These are phyloP conservation scores for Chlorella sp. DNA, from an alignment of 139 green algal species.

Conservation along the genomic window DNA sequence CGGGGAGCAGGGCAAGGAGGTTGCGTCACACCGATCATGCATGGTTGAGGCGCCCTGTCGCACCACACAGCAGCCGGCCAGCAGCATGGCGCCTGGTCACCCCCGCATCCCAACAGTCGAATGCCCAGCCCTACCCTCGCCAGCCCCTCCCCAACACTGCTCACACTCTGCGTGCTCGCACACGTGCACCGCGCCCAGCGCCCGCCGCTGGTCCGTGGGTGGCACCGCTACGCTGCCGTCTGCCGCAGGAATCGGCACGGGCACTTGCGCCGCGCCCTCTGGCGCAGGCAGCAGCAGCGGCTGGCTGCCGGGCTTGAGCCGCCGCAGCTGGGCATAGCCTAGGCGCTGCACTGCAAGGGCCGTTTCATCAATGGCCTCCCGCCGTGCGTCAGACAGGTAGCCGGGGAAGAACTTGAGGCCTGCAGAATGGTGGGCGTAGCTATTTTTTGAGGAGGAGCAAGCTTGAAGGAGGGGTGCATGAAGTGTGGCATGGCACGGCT, in stretches of 20 bases:
- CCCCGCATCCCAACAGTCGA: no score
- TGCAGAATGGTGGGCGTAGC: no score
- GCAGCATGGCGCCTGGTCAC: no score
- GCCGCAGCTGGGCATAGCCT: slow-evolving; percentile 49
- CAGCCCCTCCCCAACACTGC: no score
- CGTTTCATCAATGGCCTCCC: slow-evolving; percentile 61
- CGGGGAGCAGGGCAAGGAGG: no score
- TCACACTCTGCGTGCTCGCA: slow-evolving; percentile 66
- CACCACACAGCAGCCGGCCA: no score
- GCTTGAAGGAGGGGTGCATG: no score
- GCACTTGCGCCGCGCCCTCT: background rate
- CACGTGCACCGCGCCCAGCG: slow-evolving; percentile 43
- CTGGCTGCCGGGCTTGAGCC: slow-evolving; percentile 40
- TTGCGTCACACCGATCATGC: no score
- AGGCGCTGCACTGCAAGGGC: slow-evolving; percentile 59
- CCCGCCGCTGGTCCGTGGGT: slow-evolving; percentile 1
- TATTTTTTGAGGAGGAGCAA: no score
- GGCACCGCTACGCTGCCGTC: background rate
- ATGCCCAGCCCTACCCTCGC: no score
- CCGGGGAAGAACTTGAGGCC: slow-evolving; percentile 75
- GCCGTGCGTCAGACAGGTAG: slow-evolving; percentile 51
- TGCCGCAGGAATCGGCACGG: background rate
- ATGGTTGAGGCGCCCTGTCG: no score
- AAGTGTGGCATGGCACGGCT: no score
- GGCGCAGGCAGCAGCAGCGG: slow-evolving; percentile 21